Evolutionary conservation across 1,284 basidiomycete species (phyloP).

Genomic region (Ceratobasidium sp.): DNA sequence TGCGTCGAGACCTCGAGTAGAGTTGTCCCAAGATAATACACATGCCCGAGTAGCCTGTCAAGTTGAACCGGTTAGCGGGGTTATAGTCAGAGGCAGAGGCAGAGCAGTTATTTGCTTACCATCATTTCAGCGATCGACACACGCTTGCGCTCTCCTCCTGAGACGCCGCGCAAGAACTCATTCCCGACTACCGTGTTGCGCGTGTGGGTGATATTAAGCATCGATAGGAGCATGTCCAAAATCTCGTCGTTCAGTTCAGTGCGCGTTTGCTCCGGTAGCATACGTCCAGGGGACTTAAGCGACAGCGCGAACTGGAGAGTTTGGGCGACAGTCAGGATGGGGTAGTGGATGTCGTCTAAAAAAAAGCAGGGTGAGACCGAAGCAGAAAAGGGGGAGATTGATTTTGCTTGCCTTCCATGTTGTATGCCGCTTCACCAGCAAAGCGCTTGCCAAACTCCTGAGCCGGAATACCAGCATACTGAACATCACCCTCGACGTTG

Average conservation of each 20-base stretch:
- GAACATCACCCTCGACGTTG: constrained; percentile 60
- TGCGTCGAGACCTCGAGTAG: constrained; percentile 46
- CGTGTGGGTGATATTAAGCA: constrained; percentile 70
- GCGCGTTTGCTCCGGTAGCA: constrained; percentile 59
- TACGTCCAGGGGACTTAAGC: constrained; percentile 62
- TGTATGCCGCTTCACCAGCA: constrained; percentile 63
- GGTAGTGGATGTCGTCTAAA: constrained; percentile 65
- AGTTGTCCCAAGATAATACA: constrained; percentile 62
- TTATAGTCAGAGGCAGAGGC: constrained; percentile 43
- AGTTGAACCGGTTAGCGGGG: neutral
- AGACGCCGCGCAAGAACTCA: constrained; percentile 67
- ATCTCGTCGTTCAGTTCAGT: constrained; percentile 62
- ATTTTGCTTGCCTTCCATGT: constrained; percentile 54
- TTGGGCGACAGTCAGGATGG: constrained; percentile 68
- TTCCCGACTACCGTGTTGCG: constrained; percentile 64
- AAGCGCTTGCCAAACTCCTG: constrained; percentile 63
- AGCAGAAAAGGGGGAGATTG: constrained; percentile 46
- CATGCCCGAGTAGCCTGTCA: constrained; percentile 54
- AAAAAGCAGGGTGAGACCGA: constrained; percentile 33
- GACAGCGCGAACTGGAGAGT: constrained; percentile 64
- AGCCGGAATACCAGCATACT: constrained; percentile 64
- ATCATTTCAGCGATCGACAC: constrained; percentile 69
- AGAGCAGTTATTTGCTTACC: constrained; percentile 46
- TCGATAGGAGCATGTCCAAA: constrained; percentile 63
- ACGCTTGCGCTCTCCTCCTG: constrained; percentile 68